Conservation (phyloP, 495 filamentous ascomycete species). For the Xylaria bambusicola region DNA sequence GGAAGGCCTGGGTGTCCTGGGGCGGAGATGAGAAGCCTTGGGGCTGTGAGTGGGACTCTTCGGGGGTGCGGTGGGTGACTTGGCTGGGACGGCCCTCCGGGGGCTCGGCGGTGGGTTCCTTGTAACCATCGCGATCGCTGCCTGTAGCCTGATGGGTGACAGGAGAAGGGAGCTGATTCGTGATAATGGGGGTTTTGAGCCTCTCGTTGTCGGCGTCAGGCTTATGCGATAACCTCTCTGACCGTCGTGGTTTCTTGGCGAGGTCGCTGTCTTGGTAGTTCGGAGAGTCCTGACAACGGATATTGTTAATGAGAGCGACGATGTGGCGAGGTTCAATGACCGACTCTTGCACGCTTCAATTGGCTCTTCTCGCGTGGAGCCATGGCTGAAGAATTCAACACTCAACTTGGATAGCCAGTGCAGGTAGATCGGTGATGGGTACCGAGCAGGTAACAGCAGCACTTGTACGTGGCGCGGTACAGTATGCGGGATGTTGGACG, state of each 20-base stretch:
- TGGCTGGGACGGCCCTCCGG: constrained; percentile 63
- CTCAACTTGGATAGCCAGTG: too few relatives aligned
- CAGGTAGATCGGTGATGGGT: too few relatives aligned
- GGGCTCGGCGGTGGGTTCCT: constrained; percentile 73
- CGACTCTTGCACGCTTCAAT: constrained; percentile 55
- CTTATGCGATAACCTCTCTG: constrained; percentile 57
- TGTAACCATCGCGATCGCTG: constrained; percentile 63
- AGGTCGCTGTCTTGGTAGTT: constrained; percentile 46
- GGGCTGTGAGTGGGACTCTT: constrained; percentile 48
- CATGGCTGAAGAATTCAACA: constrained; percentile 35
- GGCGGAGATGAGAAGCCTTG: constrained; percentile 55
- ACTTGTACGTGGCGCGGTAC: not conserved
- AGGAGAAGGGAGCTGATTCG: constrained; percentile 74
- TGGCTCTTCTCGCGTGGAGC: constrained; percentile 59
- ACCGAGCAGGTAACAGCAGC: not conserved
- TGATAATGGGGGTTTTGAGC: constrained; percentile 60
- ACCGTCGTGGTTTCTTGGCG: constrained; percentile 69
- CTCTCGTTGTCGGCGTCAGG: constrained; percentile 42
- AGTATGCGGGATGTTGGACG: not conserved
- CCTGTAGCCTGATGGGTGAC: constrained; percentile 63
- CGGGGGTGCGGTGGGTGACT: constrained; percentile 50
- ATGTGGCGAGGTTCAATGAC: constrained; percentile 21
- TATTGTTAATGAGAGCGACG: constrained; percentile 14
- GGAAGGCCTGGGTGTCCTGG: constrained; percentile 65
- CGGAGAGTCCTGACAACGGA: constrained; percentile 44